Evolutionary conservation across 306 rosid species (phyloP).

Genomic region (Elaeagnus macrophylla): DNA sequence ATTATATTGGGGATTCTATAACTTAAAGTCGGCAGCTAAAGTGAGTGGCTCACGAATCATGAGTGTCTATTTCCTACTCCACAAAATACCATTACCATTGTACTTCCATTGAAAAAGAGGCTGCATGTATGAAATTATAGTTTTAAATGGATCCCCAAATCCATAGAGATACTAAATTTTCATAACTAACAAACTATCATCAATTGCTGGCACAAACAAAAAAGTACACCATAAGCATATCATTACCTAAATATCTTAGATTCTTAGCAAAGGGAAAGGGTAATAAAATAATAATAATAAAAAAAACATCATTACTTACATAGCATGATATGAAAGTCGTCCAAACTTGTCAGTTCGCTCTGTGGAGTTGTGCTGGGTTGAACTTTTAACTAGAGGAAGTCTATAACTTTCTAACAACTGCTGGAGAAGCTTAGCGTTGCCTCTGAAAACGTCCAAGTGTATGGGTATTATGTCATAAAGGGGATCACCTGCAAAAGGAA

Average conservation of each 20-base stretch:
- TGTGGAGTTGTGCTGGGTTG: slow-evolving; percentile 27
- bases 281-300: background rate
- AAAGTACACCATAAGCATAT: no score
- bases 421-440: slow-evolving; percentile 53
- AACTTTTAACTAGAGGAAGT: slow-evolving; percentile 50
- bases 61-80: no score
- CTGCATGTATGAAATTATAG: no score
- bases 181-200: no score
- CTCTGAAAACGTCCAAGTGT: slow-evolving; percentile 83
- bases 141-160: no score
- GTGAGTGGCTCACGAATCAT: no score
- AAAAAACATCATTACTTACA: slow-evolving; percentile 48
- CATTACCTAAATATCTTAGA: background rate
- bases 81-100: no score
- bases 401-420: slow-evolving; percentile 67
- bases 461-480: slow-evolving; percentile 75
- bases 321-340: slow-evolving; percentile 72
- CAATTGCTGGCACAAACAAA: no score
- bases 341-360: slow-evolving; percentile 41
- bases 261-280: background rate
- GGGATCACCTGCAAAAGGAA: slow-evolving; percentile 66
- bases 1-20: no score
- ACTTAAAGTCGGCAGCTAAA: no score
- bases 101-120: no score
- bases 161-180: no score